These are phyloP conservation scores for Nidularia pulvinata DNA, from an alignment of 768 basidiomycete species.

Conservation along the genomic window DNA sequence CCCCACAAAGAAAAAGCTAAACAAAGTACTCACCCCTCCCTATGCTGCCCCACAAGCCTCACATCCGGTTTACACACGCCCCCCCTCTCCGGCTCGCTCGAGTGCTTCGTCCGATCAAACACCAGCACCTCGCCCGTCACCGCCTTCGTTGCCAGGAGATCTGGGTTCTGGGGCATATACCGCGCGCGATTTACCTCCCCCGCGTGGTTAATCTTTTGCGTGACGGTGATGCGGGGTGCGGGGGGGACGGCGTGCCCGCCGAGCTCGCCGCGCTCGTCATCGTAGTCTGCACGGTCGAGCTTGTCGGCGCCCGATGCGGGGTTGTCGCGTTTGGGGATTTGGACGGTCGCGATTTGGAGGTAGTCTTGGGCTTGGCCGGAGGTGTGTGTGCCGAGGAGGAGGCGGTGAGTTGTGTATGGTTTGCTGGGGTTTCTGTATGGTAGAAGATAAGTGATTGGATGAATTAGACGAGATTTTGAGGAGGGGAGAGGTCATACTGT, in stretches of 20 bases:
- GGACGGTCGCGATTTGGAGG: conserved; percentile 93
- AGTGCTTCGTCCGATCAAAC: conserved; percentile 98
- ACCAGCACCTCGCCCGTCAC: conserved; percentile 88
- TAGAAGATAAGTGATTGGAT: background rate
- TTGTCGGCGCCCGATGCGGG: conserved; percentile 65
- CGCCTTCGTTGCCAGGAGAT: conserved; percentile 95
- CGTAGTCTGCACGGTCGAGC: conserved; percentile 79
- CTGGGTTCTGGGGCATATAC: conserved; percentile 99
- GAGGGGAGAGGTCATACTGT: conserved; percentile 51
- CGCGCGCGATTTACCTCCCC: conserved; percentile 97
- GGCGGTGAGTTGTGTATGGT: conserved; percentile 92
- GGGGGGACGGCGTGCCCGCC: conserved; percentile 89
- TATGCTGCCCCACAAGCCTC: conserved; percentile 83
- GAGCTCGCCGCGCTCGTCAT: conserved; percentile 92
- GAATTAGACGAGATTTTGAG: background rate
- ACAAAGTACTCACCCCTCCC: conserved; percentile 76
- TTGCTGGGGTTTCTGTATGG: conserved; percentile 78
- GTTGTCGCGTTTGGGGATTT: conserved; percentile 84
- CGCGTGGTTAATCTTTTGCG: conserved; percentile 92
- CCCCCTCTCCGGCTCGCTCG: conserved; percentile 86
- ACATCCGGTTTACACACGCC: conserved; percentile 92
- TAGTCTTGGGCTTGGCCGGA: conserved; percentile 94
- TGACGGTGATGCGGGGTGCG: conserved; percentile 86
- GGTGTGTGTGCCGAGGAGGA: conserved; percentile 97
- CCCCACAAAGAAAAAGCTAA: background rate